These are phyloP conservation scores for fission yeast (Schizosaccharomyces pombe) DNA, from an alignment of 805 yeast species.

Conservation along the genomic window DNA sequence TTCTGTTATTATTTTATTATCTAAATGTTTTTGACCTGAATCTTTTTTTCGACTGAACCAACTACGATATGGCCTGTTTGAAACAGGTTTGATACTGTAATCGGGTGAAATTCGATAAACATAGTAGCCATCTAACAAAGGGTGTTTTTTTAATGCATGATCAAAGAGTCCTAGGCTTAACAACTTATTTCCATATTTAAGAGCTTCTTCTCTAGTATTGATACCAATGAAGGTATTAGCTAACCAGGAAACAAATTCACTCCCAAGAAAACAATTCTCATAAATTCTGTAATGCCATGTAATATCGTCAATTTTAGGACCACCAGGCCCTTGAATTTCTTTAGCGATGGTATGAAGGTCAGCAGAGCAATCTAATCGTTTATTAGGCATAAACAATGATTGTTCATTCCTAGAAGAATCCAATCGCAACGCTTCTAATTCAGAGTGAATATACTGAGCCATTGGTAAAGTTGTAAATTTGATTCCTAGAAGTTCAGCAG, in stretches of 20 bases:
- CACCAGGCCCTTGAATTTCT: conserved; percentile 37
- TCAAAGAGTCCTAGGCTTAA: conserved; percentile 48
- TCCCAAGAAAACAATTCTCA: conserved; percentile 58
- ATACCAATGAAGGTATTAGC: conserved; percentile 58
- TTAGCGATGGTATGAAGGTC: conserved; percentile 26
- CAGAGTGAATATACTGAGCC: background rate
- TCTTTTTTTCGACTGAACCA: background rate
- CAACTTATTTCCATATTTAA: conserved; percentile 48
- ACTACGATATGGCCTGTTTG: background rate
- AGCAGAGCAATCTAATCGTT: conserved; percentile 10
- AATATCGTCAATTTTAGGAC: conserved; percentile 49
- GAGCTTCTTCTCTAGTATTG: conserved; percentile 62
- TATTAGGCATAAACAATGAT: background rate
- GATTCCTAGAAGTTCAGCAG: conserved; percentile 2
- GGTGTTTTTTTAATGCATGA: conserved; percentile 70
- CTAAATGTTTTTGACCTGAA: background rate
- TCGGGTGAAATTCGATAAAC: conserved; percentile 52
- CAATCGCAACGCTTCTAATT: background rate
- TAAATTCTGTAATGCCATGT: conserved; percentile 79
- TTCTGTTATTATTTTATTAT: background rate
- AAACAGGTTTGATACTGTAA: conserved; percentile 13
- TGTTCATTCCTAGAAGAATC: background rate
- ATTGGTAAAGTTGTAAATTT: background rate
- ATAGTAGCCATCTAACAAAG: conserved; percentile 78
- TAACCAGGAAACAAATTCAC: conserved; percentile 70